Evolutionary conservation across 179 eudicot species (phyloP).

Genomic region (Nepenthes alata): DNA sequence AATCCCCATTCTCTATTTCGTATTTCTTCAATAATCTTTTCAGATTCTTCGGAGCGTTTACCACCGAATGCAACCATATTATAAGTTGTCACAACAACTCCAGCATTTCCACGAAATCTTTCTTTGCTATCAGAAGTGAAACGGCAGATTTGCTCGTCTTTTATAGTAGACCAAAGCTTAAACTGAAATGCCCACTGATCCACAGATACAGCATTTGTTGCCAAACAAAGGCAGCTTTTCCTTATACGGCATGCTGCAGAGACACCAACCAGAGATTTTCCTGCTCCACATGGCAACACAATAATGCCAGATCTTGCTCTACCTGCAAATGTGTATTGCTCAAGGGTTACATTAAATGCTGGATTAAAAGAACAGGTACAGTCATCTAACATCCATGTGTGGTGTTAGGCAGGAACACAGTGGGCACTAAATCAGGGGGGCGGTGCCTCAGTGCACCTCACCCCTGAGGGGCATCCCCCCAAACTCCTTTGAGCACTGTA

Average conservation of each 20-base stretch:
- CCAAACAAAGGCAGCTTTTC: slow-evolving; percentile 95
- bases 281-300: slow-evolving; percentile 98
- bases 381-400: too few relatives aligned
- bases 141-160: slow-evolving; percentile 85
- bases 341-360: background rate
- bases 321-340: slow-evolving; percentile 34
- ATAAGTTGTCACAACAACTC: slow-evolving; percentile 95
- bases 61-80: slow-evolving; percentile 99
- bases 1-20: slow-evolving; percentile 98
- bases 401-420: too few relatives aligned
- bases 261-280: slow-evolving; percentile 96
- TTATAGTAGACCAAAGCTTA: slow-evolving; percentile 93
- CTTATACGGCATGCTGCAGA: slow-evolving; percentile 90
- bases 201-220: slow-evolving; percentile 98
- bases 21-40: slow-evolving; percentile 94
- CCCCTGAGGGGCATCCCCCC: too few relatives aligned
- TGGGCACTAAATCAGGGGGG: too few relatives aligned
- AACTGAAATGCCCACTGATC: slow-evolving; percentile 99
- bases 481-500: too few relatives aligned
- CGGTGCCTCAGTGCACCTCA: too few relatives aligned
- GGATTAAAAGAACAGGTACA: too few relatives aligned
- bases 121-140: slow-evolving; percentile 98
- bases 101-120: slow-evolving; percentile 91
- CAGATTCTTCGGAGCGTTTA: slow-evolving; percentile 96
- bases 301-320: slow-evolving; percentile 98